A percentile compares a stretch with the other conserved stretches of the same genome.
Conservation (phyloP, 306 rosid species). For the Potentilla sterilis region DNA sequence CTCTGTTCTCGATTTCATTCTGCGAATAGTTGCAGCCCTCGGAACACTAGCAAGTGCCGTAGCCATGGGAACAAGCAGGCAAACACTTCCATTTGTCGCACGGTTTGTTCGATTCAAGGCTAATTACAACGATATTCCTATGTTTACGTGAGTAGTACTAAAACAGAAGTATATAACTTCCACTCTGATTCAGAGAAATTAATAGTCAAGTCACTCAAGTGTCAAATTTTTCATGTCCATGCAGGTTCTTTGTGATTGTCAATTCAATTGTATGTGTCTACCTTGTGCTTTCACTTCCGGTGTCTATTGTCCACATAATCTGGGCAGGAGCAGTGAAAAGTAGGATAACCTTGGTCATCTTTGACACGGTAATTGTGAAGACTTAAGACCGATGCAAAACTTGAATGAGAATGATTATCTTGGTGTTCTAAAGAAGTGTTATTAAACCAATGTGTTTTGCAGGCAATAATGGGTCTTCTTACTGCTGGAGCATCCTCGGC, state of each 20-base stretch:
- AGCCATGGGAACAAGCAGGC: constrained; percentile 28
- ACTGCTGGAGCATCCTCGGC: constrained; percentile 59
- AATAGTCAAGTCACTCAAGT: too few relatives aligned
- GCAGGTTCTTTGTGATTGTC: constrained; percentile 64
- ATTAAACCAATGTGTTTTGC: constrained; percentile 7
- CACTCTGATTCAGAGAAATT: background rate
- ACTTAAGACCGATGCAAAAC: background rate
- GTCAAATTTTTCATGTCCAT: background rate
- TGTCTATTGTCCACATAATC: constrained; percentile 53
- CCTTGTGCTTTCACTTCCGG: constrained; percentile 49
- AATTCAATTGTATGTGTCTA: constrained; percentile 60
- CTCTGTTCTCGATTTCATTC: constrained; percentile 23
- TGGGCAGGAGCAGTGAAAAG: constrained; percentile 35
- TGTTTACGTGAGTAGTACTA: constrained; percentile 39
- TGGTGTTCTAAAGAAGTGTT: background rate
- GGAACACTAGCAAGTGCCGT: constrained; percentile 31
- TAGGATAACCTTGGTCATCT: constrained; percentile 41
- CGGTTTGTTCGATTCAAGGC: constrained; percentile 30
- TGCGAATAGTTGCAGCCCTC: constrained; percentile 21
- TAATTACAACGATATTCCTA: constrained; percentile 43
- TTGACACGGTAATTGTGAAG: constrained; percentile 52
- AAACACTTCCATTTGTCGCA: constrained; percentile 23
- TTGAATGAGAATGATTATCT: background rate
- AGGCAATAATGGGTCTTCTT: constrained; percentile 52
- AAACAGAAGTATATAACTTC: background rate